A percentile compares a stretch with the other conserved stretches of the same genome.
phyloP scores from a whole-genome alignment of 768 basidiomycete genomes.

The Lactarius psammicola region DNA sequence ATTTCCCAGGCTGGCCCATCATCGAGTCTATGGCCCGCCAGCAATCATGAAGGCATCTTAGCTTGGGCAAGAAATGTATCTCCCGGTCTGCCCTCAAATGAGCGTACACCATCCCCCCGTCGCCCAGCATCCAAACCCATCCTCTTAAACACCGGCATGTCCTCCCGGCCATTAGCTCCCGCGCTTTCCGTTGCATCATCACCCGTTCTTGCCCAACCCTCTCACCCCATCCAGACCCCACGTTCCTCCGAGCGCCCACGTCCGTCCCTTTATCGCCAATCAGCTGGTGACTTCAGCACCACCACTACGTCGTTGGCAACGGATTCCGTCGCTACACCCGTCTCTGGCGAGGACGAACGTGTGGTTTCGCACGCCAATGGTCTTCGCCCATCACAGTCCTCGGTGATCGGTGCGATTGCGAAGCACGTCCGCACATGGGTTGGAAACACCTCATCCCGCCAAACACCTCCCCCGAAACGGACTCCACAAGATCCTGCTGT shows the following conservation, averaged over 20 bases:
- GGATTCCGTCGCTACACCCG: constrained; percentile 37
- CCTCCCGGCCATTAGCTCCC: constrained; percentile 23
- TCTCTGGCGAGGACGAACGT: constrained; percentile 23
- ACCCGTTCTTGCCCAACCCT: constrained; percentile 24
- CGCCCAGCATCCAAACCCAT: constrained; percentile 11
- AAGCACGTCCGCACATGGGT: constrained; percentile 31
- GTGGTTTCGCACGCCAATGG: background rate
- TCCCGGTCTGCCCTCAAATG: constrained; percentile 31
- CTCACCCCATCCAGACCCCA: constrained; percentile 28
- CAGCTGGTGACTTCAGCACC: constrained; percentile 19
- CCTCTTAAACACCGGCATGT: constrained; percentile 24
- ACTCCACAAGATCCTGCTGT: constrained; percentile 18
- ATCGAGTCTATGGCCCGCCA: constrained; percentile 34
- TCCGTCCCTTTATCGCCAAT: constrained; percentile 21
- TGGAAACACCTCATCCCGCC: constrained; percentile 19
- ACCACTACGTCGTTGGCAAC: constrained; percentile 30
- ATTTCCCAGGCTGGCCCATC: constrained; percentile 17
- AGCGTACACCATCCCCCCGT: constrained; percentile 24
- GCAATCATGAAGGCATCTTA: constrained; percentile 44
- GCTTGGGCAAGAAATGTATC: constrained; percentile 40
- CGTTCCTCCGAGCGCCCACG: constrained; percentile 24
- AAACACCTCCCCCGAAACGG: constrained; percentile 18
- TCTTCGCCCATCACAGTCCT: constrained; percentile 10
- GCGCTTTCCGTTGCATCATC: constrained; percentile 26
- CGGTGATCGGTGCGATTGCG: constrained; percentile 26